These are phyloP conservation scores for Pseudogymnoascus sp. DNA, from an alignment of 2,329 filamentous ascomycete genomes.

Conservation along the genomic window DNA sequence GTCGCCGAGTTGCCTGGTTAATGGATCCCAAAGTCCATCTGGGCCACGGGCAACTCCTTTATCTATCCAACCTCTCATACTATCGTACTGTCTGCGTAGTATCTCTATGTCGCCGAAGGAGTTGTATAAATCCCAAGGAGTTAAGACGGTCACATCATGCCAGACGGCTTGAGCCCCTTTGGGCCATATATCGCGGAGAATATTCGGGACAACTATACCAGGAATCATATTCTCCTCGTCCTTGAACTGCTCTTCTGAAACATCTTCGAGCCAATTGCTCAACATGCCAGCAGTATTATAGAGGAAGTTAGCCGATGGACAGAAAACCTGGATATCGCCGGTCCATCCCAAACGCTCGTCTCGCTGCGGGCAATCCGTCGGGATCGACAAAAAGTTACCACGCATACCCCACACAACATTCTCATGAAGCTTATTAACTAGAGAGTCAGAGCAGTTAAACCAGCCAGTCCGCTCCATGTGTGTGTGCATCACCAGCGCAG, in stretches of 20 bases:
- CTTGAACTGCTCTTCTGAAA: slow-evolving; percentile 14
- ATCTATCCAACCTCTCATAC: slow-evolving; percentile 35
- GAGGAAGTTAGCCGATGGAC: slow-evolving; percentile 35
- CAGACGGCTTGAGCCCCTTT: slow-evolving; percentile 27
- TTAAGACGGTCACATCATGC: slow-evolving; percentile 36
- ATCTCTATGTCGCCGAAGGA: slow-evolving; percentile 32
- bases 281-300: slow-evolving; percentile 34
- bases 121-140: slow-evolving; percentile 35
- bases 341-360: slow-evolving; percentile 43
- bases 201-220: slow-evolving; percentile 18
- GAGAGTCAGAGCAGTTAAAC: slow-evolving; percentile 33
- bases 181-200: slow-evolving; percentile 15
- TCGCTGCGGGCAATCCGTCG: slow-evolving; percentile 41
- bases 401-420: slow-evolving; percentile 40
- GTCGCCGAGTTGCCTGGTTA: slow-evolving; percentile 34
- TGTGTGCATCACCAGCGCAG: neutral
- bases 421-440: slow-evolving; percentile 35
- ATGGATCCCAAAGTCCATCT: slow-evolving; percentile 34
- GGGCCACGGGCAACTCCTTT: slow-evolving; percentile 28
- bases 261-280: slow-evolving; percentile 33
- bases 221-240: slow-evolving; percentile 9
- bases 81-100: slow-evolving; percentile 32
- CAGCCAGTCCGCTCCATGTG: slow-evolving; percentile 24
- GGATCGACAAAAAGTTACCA: slow-evolving; percentile 38
- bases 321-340: slow-evolving; percentile 39